Base-by-base conservation (phyloP, 257 asterid species). In the Gentiana macrophylla region DNA sequence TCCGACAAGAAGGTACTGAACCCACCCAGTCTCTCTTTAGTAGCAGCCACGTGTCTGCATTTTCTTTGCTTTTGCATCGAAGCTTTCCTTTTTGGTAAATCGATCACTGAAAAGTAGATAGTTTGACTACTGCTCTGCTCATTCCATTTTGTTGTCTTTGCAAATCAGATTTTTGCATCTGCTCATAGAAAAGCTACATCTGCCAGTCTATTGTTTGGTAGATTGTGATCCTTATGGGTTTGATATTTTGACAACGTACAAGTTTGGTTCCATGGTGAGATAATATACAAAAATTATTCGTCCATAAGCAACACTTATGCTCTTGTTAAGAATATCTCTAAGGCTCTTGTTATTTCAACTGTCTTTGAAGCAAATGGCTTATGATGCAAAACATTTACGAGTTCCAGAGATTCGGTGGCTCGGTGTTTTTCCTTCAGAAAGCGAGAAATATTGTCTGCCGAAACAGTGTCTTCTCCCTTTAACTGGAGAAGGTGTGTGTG, bases 221-320 rank as follows among this genome's bases (percentile, higher is more conserved):
- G 96, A 88, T 74, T 88, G 94, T 74, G 96, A 88, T 70, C 94
- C 96, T 45, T 82, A 82, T 62, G 96, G 96, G 69, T 73, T 88
- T 53, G 96, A 88, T 70, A 88, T 88, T 77, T 72, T 88, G 71
- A 65, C 79, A 50, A 88, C 88, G n/a, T 88, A 70, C 73, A 78
- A 74, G 64, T 84, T 88, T 49, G 96, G 96, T 73, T 88, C 96
- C 51, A 79, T 88, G 94, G 94, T 90, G 68, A 68, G 78, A 72
- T 48, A 35, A 45, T 45, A 24, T 24, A 24, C 0, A 24, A 24
- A 24, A 24, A 24, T 24, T 24, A 24, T 24, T 24, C 1, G 24
- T 24, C 24, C 24, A 24, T 24, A 24, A 24, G 24, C 24, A 24
- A 24, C 24, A 24, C 24, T 24, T 24, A 24, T 24, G 24, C 24